Evolutionary conservation across 2,329 filamentous ascomycete species (phyloP).

Genomic region (Penicillium frequentans): DNA sequence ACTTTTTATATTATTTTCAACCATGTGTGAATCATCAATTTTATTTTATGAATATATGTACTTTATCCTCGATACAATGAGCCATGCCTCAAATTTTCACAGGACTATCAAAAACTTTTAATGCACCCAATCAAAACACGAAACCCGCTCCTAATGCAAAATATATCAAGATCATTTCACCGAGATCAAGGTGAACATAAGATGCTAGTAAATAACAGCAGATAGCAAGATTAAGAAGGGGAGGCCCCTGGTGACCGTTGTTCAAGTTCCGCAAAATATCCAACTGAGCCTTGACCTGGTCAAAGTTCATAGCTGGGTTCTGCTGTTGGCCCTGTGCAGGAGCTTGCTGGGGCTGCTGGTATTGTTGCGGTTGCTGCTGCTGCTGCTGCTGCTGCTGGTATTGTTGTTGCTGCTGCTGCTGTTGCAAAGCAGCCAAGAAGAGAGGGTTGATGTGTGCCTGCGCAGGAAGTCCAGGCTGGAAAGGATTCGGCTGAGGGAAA

Average conservation of each 20-base stretch:
- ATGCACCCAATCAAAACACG: conserved; percentile 5
- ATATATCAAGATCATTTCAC: conserved; percentile 14
- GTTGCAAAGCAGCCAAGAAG: conserved; percentile 53
- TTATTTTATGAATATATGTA: conserved; percentile 15
- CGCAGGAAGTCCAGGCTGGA: conserved; percentile 35
- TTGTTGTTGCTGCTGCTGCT: conserved; percentile 35
- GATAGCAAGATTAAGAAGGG: conserved; percentile 24
- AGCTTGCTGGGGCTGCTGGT: conserved; percentile 20
- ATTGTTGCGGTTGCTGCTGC: conserved; percentile 21
- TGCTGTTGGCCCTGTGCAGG: conserved; percentile 27
- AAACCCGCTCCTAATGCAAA: conserved; percentile 26
- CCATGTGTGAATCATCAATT: conserved; percentile 5
- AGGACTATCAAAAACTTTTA: background rate
- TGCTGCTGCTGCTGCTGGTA: conserved; percentile 6
- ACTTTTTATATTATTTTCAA: background rate
- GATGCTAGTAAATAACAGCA: conserved; percentile 3
- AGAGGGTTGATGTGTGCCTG: conserved; percentile 59
- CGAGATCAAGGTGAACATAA: conserved; percentile 4
- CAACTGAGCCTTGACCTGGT: conserved; percentile 43
- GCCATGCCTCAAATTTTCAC: background rate
- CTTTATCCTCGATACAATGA: conserved; percentile 7
- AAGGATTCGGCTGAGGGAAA: conserved; percentile 43
- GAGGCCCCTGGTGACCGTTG: conserved; percentile 34
- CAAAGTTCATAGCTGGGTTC: conserved; percentile 37
- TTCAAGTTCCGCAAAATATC: conserved; percentile 41